Base-by-base conservation (phyloP, 192 early-diverging fungal genomes). In the Backusella psychrophila region DNA sequence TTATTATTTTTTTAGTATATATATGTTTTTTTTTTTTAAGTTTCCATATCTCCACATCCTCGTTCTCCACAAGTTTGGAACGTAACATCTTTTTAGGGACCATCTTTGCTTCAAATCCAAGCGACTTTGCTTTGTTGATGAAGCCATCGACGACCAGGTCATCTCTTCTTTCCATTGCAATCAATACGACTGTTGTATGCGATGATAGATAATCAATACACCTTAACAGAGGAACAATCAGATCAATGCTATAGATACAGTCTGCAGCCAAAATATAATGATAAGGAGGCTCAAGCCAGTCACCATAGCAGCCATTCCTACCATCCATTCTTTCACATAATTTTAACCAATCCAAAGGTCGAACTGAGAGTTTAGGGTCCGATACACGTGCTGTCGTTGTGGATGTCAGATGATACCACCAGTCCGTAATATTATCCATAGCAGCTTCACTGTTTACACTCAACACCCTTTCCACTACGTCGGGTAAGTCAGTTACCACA, bases 161-260 rank as follows among this genome's bases (percentile, higher is more conserved):
- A 77, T 82, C 81, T 49, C 81, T 71, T 59, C 75, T 41, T 71
- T 82, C 81, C 52, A 82, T 68, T n/a, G 78, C 74, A 15, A 80
- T 42, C 29, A 77, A 72, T 4, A 75, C 52, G 0, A 71, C 70
- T 21, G 81, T 73, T 4, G 52, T 53, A 15, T 63, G 38, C 12
- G 36, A 59, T 14, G 78, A 23, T 17, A 80, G 31, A 26, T 70
- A 70, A 14, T 59, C 38, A 17, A 82, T 71, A 49, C 70, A 76
- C 15, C 29, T 71, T 15, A 80, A 14, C n/a, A 82, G 76, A 19
- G 75, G 79, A 36, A 65, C n/a, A 9, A 80, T 36, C 5, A 82
- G 41, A 7, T 79, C 78, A 17, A 80, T 72, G 21, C 39, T 70
- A 41, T 82, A 82, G 31, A 82, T 73, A 74, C 81, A 82, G 53